A percentile compares a stretch with the other conserved stretches of the same genome.
phyloP scores from a whole-genome alignment of 2,329 filamentous ascomycete species.

The Colletotrichum magnum region DNA sequence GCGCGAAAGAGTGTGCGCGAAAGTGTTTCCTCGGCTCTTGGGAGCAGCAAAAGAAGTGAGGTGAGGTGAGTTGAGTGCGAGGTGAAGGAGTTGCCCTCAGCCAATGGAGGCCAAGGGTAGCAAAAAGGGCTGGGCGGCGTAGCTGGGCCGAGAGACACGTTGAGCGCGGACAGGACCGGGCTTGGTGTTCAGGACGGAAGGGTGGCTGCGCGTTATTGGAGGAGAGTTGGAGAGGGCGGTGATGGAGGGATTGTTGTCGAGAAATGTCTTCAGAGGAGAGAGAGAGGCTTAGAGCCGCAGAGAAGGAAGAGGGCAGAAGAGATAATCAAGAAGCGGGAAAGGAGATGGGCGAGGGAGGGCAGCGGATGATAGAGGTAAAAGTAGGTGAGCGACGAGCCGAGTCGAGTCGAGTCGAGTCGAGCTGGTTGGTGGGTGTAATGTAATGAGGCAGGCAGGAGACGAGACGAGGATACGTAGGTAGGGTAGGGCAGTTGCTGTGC shows the following conservation, averaged over 20 bases:
- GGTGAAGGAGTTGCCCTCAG: neutral
- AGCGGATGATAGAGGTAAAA: conserved; percentile 12
- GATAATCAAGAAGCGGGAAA: conserved; percentile 1
- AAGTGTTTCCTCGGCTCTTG: neutral
- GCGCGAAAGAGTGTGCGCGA: too few relatives aligned
- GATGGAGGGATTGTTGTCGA: neutral
- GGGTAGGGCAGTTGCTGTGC: neutral
- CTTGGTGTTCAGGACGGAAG: too few relatives aligned
- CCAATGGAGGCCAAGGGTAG: neutral
- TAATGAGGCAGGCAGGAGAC: neutral
- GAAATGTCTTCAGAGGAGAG: conserved; percentile 1
- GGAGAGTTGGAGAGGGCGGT: neutral
- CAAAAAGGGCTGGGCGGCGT: conserved; percentile 13
- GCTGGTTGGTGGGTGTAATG: neutral
- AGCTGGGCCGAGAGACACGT: conserved; percentile 28
- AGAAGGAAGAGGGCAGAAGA: neutral
- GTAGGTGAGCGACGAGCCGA: conserved; percentile 18
- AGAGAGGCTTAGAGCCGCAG: neutral
- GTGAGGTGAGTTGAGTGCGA: neutral
- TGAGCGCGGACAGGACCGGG: neutral
- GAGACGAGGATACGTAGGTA: neutral
- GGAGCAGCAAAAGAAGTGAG: neutral
- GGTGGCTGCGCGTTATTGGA: too few relatives aligned
- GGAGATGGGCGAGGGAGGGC: neutral
- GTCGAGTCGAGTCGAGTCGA: too few relatives aligned